phyloP scores from a whole-genome alignment of 495 filamentous ascomycete species.

The Lasiosphaeriaceae sp. region DNA sequence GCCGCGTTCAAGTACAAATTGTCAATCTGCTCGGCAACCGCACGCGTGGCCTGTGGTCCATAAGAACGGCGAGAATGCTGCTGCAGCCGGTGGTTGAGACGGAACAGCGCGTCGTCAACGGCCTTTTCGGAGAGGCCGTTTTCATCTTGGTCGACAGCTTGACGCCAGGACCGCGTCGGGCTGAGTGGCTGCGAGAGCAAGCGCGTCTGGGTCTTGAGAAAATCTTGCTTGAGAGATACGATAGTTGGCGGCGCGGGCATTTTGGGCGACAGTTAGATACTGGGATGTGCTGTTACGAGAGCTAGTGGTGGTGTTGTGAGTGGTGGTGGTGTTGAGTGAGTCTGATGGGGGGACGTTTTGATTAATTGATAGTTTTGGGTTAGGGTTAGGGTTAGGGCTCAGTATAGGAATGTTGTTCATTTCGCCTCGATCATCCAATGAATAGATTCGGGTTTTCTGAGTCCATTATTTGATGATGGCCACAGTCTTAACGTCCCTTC shows the following conservation, averaged over 20 bases:
- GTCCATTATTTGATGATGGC: no score
- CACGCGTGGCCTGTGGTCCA: slow-evolving; percentile 67
- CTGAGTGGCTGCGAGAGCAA: slow-evolving; percentile 54
- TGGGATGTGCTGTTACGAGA: not conserved
- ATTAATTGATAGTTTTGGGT: no score
- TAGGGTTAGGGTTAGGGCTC: no score
- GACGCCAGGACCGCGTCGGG: slow-evolving; percentile 56
- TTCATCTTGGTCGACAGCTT: slow-evolving; percentile 11
- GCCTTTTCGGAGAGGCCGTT: slow-evolving; percentile 49
- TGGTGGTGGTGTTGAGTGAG: no score
- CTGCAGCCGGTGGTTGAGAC: slow-evolving; percentile 62
- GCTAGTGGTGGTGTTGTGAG: not conserved
- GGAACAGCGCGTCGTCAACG: slow-evolving; percentile 41
- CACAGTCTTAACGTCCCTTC: no score
- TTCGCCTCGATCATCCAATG: no score
- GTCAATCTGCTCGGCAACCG: slow-evolving; percentile 81
- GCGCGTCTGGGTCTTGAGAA: slow-evolving; percentile 59
- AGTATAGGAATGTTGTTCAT: no score
- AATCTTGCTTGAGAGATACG: slow-evolving; percentile 59
- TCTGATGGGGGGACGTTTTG: no score
- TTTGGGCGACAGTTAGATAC: not conserved
- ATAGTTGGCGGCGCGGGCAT: slow-evolving; percentile 45
- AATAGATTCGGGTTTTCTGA: no score
- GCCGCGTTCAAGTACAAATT: slow-evolving; percentile 60
- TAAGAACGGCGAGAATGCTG: slow-evolving; percentile 72